These are phyloP conservation scores for Jacaranda copaia DNA, from an alignment of 257 asterid genomes.

Conservation along the genomic window DNA sequence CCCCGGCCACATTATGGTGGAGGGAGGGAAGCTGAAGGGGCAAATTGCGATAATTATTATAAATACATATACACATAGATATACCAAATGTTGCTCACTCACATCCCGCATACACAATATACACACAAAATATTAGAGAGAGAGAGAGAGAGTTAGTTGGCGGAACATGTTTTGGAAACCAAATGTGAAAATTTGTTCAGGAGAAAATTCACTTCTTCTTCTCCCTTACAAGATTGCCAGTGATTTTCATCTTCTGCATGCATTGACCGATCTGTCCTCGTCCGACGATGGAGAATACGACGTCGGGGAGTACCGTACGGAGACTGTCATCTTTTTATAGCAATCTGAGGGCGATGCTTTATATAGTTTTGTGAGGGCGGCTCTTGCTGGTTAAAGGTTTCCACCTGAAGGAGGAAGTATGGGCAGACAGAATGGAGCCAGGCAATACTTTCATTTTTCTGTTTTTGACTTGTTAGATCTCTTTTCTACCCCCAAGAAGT, in stretches of 20 bases:
- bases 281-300: conserved; percentile 12
- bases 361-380: conserved; percentile 49
- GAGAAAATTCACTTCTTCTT: conserved; percentile 3
- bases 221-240: conserved; percentile 5
- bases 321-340: conserved; percentile 16
- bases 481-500: not conserved
- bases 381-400: conserved; percentile 44
- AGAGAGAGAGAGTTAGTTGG: conserved; percentile 44
- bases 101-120: conserved; percentile 1
- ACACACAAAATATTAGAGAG: not conserved
- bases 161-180: conserved; percentile 41
- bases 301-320: not conserved
- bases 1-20: conserved; percentile 37
- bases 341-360: conserved; percentile 32
- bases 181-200: conserved; percentile 44
- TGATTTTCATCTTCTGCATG: conserved; percentile 37
- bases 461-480: conserved; percentile 14
- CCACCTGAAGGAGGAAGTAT: conserved; percentile 33
- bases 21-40: conserved; percentile 30
- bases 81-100: conserved; percentile 10
- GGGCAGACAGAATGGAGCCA: conserved; percentile 96
- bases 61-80: conserved; percentile 15
- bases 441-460: conserved; percentile 54
- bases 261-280: conserved; percentile 46
- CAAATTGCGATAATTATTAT: conserved; percentile 26